Evolutionary conservation across 192 early-diverging fungal genomes (phyloP).

Genomic region (Funneliformis mosseae): DNA sequence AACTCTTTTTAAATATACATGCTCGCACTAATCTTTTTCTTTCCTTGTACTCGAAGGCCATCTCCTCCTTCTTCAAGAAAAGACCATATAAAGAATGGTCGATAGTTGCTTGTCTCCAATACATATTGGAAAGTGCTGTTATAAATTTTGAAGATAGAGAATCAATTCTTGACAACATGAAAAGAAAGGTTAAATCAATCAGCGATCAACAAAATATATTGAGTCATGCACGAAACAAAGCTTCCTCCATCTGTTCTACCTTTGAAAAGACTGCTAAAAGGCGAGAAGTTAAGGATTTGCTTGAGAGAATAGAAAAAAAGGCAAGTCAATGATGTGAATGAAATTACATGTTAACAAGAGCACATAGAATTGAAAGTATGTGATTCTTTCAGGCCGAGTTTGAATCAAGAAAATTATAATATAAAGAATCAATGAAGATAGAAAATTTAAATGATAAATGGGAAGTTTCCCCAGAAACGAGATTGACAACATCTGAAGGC

Average conservation of each 20-base stretch:
- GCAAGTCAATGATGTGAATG: not conserved
- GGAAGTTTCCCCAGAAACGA: slow-evolving; percentile 18
- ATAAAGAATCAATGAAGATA: slow-evolving; percentile 29
- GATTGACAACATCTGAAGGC: no score
- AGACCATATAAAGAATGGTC: slow-evolving; percentile 8
- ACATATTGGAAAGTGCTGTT: slow-evolving; percentile 5
- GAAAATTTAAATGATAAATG: slow-evolving; percentile 25
- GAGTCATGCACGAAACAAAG: slow-evolving; percentile 32
- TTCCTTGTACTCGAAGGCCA: not conserved
- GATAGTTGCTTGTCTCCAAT: not conserved
- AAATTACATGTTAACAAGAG: not conserved
- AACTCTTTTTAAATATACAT: no score
- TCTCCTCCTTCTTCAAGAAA: slow-evolving; percentile 5
- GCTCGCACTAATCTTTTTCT: slow-evolving; percentile 18
- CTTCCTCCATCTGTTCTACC: slow-evolving; percentile 10
- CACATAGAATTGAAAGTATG: not conserved
- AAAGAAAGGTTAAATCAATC: slow-evolving; percentile 32
- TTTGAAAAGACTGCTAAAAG: slow-evolving; percentile 22
- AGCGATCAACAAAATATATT: slow-evolving; percentile 26
- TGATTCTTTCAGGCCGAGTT: slow-evolving; percentile 21
- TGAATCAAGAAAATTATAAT: slow-evolving; percentile 22
- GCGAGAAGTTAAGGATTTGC: slow-evolving; percentile 23
- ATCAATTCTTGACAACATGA: not conserved
- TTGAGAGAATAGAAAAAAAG: slow-evolving; percentile 25
- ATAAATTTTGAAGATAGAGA: slow-evolving; percentile 10